phyloP scores from a whole-genome alignment of 305 asterid genomes.

The Fraxinus platypoda region DNA sequence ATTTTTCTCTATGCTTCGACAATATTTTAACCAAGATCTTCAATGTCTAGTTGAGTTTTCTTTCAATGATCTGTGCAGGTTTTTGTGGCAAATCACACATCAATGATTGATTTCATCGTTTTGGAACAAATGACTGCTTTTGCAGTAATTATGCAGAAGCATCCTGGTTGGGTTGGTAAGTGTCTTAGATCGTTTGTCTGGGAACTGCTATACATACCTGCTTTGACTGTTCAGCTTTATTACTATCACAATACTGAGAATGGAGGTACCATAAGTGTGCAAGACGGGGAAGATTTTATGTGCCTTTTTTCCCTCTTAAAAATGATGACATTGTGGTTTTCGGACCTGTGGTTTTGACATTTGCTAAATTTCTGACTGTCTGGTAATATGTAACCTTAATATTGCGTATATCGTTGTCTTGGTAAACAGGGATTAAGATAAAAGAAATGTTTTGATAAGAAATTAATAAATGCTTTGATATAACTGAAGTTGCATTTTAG shows the following conservation, averaged over 20 bases:
- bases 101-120: slow-evolving; percentile 95
- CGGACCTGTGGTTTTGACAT: neutral
- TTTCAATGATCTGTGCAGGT: slow-evolving; percentile 50
- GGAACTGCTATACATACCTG: slow-evolving; percentile 5
- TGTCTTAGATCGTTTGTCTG: slow-evolving; percentile 15
- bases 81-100: slow-evolving; percentile 96
- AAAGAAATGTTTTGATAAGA: neutral
- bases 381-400: neutral
- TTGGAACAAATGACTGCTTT: slow-evolving; percentile 99
- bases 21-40: neutral
- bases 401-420: neutral
- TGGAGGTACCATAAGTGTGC: neutral
- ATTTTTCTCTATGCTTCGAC: neutral
- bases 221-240: neutral
- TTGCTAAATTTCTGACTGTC: neutral
- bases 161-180: slow-evolving; percentile 99
- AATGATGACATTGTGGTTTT: neutral
- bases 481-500: neutral
- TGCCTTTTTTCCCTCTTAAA: neutral
- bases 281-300: neutral
- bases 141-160: slow-evolving; percentile 99
- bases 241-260: neutral
- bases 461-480: neutral
- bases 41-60: slow-evolving; percentile 12
- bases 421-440: neutral